These are phyloP conservation scores for Pestalotiopsis sp. DNA, from an alignment of 2,329 filamentous ascomycete species.

Conservation along the genomic window DNA sequence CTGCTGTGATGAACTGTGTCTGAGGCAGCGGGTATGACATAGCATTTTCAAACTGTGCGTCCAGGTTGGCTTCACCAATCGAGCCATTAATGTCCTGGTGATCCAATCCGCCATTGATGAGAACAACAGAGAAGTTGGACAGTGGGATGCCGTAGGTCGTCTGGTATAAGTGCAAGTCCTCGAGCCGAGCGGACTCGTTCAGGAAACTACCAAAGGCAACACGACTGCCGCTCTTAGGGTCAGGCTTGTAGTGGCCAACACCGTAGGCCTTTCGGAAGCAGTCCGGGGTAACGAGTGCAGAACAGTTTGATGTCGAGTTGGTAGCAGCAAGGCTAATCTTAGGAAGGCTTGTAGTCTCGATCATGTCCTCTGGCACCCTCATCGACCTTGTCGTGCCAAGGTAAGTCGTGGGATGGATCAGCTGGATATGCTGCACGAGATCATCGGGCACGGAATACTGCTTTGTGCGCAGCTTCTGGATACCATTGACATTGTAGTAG, in stretches of 20 bases:
- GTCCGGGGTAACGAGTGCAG: constrained; percentile 42
- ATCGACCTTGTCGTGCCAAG: constrained; percentile 34
- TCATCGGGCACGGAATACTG: constrained; percentile 28
- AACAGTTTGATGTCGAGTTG: constrained; percentile 25
- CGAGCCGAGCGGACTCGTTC: constrained; percentile 50
- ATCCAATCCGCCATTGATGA: constrained; percentile 42
- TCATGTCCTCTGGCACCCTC: constrained; percentile 6
- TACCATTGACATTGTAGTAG: constrained; percentile 33
- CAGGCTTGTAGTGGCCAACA: constrained; percentile 46
- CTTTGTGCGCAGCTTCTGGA: constrained; percentile 32
- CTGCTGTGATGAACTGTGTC: constrained; percentile 34
- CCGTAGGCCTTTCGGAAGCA: constrained; percentile 54
- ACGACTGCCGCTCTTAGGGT: constrained; percentile 45
- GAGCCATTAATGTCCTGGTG: constrained; percentile 31
- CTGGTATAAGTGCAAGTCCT: constrained; percentile 42
- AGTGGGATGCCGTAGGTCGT: constrained; percentile 40
- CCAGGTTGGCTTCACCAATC: constrained; percentile 31
- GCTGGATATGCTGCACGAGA: constrained; percentile 36
- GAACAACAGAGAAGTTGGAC: constrained; percentile 45
- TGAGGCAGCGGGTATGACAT: constrained; percentile 32
- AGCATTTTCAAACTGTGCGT: constrained; percentile 33
- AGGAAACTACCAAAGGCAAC: constrained; percentile 55
- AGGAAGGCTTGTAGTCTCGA: neutral
- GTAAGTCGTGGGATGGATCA: constrained; percentile 46
- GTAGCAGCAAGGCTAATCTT: neutral